phyloP scores from a whole-genome alignment of 805 yeast species.

The Kazachstania taianensis region DNA sequence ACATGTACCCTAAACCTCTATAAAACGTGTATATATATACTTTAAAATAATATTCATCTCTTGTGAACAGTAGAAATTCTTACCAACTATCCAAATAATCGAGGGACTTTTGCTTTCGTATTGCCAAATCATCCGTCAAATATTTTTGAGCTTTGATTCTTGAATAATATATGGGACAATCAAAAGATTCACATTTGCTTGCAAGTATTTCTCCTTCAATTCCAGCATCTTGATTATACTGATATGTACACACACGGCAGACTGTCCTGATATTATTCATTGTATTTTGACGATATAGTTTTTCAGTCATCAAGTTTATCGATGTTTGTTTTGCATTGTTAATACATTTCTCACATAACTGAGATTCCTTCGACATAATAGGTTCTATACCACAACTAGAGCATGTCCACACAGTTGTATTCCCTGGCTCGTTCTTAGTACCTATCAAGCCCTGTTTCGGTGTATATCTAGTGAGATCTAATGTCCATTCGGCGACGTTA shows the following conservation, averaged over 20 bases:
- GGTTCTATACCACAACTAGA: background rate
- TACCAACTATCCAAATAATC: slow-evolving; percentile 16
- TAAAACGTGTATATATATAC: too few relatives aligned
- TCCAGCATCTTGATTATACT: slow-evolving; percentile 20
- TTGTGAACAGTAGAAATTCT: too few relatives aligned
- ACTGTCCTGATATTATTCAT: slow-evolving; percentile 23
- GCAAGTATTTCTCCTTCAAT: slow-evolving; percentile 24
- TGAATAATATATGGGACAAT: slow-evolving; percentile 53
- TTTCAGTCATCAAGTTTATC: slow-evolving; percentile 19
- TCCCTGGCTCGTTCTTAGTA: too few relatives aligned
- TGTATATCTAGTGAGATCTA: slow-evolving; percentile 47
- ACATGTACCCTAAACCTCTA: too few relatives aligned
- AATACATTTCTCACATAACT: slow-evolving; percentile 31
- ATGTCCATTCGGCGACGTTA: slow-evolving; percentile 67
- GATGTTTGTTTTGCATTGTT: slow-evolving; percentile 31
- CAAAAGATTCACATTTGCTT: slow-evolving; percentile 44
- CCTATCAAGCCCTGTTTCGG: too few relatives aligned
- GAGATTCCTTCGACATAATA: slow-evolving; percentile 4
- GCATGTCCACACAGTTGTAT: too few relatives aligned
- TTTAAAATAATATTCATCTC: too few relatives aligned
- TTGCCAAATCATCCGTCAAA: slow-evolving; percentile 14
- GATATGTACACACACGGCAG: slow-evolving; percentile 32
- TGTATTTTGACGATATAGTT: slow-evolving; percentile 5
- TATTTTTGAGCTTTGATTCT: slow-evolving; percentile 35
- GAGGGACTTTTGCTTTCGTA: slow-evolving; percentile 7